Percentiles rank a stretch among this genome's conserved stretches.
Evolutionary conservation across 371 early-diverging fungal genomes (phyloP).

Genomic region (Syncephalastrum sp.): DNA sequence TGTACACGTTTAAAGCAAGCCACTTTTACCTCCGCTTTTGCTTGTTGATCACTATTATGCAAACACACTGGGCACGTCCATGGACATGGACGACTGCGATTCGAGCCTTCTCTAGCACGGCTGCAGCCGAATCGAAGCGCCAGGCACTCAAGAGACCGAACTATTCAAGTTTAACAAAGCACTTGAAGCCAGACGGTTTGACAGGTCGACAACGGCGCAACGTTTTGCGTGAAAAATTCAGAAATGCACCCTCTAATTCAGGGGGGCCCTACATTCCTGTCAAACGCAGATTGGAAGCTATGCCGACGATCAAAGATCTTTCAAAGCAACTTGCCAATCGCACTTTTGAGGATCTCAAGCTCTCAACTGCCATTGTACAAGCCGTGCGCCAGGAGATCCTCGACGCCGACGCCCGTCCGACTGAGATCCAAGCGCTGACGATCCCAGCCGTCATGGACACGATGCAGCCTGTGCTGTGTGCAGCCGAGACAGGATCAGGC

Average conservation of each 20-base stretch:
- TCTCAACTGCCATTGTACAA: conserved; percentile 45
- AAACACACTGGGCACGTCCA: too few relatives aligned
- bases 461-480: conserved; percentile 59
- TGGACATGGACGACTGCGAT: not conserved
- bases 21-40: too few relatives aligned
- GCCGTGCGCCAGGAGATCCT: conserved; percentile 43
- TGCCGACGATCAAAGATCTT: conserved; percentile 34
- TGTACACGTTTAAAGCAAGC: too few relatives aligned
- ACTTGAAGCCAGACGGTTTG: conserved; percentile 43
- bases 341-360: conserved; percentile 58
- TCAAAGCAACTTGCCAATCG: conserved; percentile 40
- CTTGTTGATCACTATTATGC: too few relatives aligned
- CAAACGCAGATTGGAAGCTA: conserved; percentile 41
- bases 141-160: conserved; percentile 43
- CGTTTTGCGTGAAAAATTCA: conserved; percentile 25
- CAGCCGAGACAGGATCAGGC: conserved; percentile 98
- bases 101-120: conserved; percentile 19
- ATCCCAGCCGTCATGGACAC: conserved; percentile 74
- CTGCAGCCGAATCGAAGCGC: conserved; percentile 27
- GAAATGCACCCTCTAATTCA: conserved; percentile 21
- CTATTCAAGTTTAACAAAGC: conserved; percentile 46
- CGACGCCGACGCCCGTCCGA: conserved; percentile 61
- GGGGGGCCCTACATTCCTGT: conserved; percentile 43
- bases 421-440: conserved; percentile 89
- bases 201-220: conserved; percentile 47